A percentile compares a stretch with the other conserved stretches of the same genome.
These are phyloP conservation scores for Pichia sp. DNA, from an alignment of 1,139 yeast genomes.

Conservation along the genomic window DNA sequence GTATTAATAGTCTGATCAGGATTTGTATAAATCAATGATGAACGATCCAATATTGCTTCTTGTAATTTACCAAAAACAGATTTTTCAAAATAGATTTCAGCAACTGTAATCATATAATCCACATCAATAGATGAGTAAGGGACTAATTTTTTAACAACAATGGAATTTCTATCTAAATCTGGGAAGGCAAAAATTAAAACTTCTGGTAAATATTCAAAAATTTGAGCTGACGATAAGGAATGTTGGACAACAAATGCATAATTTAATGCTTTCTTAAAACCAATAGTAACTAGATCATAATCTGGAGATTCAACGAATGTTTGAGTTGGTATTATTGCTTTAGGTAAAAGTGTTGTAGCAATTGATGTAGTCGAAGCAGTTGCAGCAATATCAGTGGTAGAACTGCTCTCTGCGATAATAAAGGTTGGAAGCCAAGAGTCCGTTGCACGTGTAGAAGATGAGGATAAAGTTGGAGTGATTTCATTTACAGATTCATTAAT, in stretches of 20 bases:
- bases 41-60: conserved; percentile 35
- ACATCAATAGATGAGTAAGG: conserved; percentile 50
- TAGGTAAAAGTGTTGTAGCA: conserved; percentile 49
- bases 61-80: conserved; percentile 41
- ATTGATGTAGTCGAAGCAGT: conserved; percentile 31
- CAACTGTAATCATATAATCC: conserved; percentile 63
- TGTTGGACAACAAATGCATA: conserved; percentile 66
- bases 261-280: conserved; percentile 63
- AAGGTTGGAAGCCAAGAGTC: conserved; percentile 46
- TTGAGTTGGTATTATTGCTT: conserved; percentile 55
- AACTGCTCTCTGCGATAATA: conserved; percentile 33
- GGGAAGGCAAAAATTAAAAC: conserved; percentile 50
- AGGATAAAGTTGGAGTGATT: conserved; percentile 5
- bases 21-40: conserved; percentile 47
- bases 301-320: conserved; percentile 38
- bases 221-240: conserved; percentile 67
- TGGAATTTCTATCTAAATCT: conserved; percentile 32
- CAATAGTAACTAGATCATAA: conserved; percentile 56
- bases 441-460: conserved; percentile 1
- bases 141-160: conserved; percentile 54
- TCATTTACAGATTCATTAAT: not conserved
- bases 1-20: conserved; percentile 41
- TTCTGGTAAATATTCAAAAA: conserved; percentile 62
- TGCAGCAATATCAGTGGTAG: conserved; percentile 22
- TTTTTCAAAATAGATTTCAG: conserved; percentile 69